These are phyloP conservation scores for Penicillium antarcticum DNA, from an alignment of 495 filamentous ascomycete species.

Conservation along the genomic window DNA sequence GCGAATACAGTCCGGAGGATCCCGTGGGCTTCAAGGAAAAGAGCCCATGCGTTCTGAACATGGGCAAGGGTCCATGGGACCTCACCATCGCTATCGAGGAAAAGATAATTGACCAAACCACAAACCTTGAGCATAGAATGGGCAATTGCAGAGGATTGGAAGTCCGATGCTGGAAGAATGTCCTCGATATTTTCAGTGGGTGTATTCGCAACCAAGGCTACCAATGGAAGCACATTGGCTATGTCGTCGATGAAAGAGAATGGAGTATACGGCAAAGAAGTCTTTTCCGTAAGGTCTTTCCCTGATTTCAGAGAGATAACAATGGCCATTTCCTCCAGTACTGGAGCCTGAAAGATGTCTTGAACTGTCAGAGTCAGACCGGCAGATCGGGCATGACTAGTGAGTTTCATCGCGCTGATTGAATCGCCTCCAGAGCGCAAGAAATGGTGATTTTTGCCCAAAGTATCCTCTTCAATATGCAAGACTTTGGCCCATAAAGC, in stretches of 20 bases:
- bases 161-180: not conserved
- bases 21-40: not conserved
- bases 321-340: not conserved
- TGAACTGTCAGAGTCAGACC: not conserved
- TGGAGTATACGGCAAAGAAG: not conserved
- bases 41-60: not conserved
- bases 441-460: not conserved
- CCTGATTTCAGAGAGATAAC: not conserved
- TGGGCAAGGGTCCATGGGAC: not conserved
- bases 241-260: not conserved
- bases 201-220: not conserved
- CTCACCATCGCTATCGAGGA: not conserved
- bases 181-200: not conserved
- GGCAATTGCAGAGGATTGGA: not conserved
- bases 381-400: not conserved
- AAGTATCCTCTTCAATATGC: not conserved
- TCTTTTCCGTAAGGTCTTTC: not conserved
- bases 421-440: not conserved
- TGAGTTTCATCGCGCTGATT: not conserved
- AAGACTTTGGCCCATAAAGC: not conserved
- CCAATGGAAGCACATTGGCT: not conserved
- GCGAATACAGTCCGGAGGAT: not conserved
- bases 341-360: not conserved
- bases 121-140: not conserved
- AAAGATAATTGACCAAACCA: not conserved